Evolutionary conservation across 176 grass and related monocot species (phyloP).

Genomic region (Echinochloa phyllopogon): DNA sequence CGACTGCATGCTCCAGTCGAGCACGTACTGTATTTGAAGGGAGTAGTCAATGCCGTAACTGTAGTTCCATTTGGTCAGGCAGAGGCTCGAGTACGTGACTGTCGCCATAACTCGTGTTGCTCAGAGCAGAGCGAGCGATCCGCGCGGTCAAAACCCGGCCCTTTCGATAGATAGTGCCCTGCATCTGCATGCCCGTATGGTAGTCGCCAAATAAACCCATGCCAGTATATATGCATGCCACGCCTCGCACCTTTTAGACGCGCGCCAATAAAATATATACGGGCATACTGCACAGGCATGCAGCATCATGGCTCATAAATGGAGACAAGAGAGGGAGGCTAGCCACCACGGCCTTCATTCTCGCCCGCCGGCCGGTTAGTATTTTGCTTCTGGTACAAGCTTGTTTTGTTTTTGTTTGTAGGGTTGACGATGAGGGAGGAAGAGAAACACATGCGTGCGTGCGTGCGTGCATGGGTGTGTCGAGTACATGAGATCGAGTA

Average conservation of each 20-base stretch:
- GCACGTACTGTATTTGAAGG: not conserved
- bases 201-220: no score
- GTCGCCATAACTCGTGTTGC: not conserved
- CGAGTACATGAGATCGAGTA: not conserved
- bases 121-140: not conserved
- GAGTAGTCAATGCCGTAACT: not conserved
- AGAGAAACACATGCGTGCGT: not conserved
- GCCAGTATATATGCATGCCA: not conserved
- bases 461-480: no score
- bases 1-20: not conserved
- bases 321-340: not conserved
- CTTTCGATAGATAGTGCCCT: conserved; percentile 45
- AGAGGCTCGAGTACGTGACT: not conserved
- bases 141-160: conserved; percentile 41
- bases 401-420: not conserved
- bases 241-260: conserved; percentile 23
- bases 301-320: conserved; percentile 56
- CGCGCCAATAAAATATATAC: conserved; percentile 42
- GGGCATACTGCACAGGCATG: not conserved
- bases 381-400: conserved; percentile 47
- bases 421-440: not conserved
- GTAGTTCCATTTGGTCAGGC: conserved; percentile 23
- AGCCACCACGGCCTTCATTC: not conserved
- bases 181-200: not conserved
- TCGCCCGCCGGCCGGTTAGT: not conserved